phyloP scores from a whole-genome alignment of 306 rosid genomes.

The Heteromeles arbutifolia region DNA sequence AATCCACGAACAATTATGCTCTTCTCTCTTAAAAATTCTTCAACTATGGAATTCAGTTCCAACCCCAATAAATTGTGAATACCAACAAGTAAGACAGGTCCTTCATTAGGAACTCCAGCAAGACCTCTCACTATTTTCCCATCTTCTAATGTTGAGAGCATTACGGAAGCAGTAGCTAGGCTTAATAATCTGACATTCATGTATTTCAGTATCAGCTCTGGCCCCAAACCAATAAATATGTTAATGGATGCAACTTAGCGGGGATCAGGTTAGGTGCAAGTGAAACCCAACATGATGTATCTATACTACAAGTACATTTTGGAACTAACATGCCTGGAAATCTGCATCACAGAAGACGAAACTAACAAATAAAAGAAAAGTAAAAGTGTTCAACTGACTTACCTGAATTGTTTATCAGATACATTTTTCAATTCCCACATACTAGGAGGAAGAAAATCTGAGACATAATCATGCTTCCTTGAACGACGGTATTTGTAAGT shows the following conservation, averaged over 20 bases:
- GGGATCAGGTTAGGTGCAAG: background rate
- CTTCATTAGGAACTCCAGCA: slow-evolving; percentile 81
- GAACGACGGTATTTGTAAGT: slow-evolving; percentile 67
- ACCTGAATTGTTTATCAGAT: slow-evolving; percentile 56
- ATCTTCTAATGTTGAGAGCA: slow-evolving; percentile 81
- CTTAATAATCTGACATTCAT: slow-evolving; percentile 43
- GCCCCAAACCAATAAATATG: background rate
- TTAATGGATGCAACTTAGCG: background rate
- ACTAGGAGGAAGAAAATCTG: slow-evolving; percentile 74
- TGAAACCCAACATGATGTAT: background rate
- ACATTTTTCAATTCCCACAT: slow-evolving; percentile 44
- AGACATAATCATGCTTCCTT: slow-evolving; percentile 45
- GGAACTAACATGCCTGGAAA: background rate
- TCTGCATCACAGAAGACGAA: background rate
- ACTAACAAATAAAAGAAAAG: background rate
- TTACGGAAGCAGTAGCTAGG: slow-evolving; percentile 46
- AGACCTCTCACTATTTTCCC: slow-evolving; percentile 84
- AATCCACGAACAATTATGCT: slow-evolving; percentile 56
- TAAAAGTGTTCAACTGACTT: slow-evolving; percentile 18
- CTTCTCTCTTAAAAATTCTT: slow-evolving; percentile 62
- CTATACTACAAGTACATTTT: background rate
- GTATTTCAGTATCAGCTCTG: slow-evolving; percentile 15
- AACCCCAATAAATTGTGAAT: slow-evolving; percentile 76
- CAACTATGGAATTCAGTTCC: slow-evolving; percentile 45
- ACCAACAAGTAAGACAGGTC: slow-evolving; percentile 84